Conservation (phyloP, 2,329 filamentous ascomycete species). For the Bipolaris oryzae region DNA sequence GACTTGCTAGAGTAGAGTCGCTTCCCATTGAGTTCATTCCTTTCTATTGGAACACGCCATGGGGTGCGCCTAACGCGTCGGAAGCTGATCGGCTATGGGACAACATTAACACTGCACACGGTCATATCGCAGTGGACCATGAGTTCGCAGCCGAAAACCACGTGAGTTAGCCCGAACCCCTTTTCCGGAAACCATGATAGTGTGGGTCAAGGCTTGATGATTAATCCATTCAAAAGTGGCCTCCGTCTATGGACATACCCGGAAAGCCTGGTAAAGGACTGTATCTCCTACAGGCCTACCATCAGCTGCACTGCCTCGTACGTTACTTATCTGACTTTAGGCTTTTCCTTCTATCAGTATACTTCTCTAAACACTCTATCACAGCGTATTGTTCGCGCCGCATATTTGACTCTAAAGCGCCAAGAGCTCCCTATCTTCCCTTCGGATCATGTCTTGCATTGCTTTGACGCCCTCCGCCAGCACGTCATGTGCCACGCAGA, state of each 20-base stretch:
- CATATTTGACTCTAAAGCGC: constrained; percentile 3
- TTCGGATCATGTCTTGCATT: constrained; percentile 17
- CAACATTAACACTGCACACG: constrained; percentile 32
- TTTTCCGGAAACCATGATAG: background rate
- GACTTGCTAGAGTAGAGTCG: constrained; percentile 5
- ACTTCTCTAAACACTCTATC: background rate
- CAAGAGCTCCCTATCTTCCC: constrained; percentile 10
- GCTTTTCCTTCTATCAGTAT: background rate
- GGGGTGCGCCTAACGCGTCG: constrained; percentile 14
- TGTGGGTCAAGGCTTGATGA: background rate
- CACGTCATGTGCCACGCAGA: constrained; percentile 29
- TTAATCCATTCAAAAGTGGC: constrained; percentile 5
- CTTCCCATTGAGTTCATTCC: constrained; percentile 5
- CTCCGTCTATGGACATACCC: constrained; percentile 7
- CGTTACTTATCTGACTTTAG: background rate
- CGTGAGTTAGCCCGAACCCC: constrained; percentile 10
- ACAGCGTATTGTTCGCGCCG: constrained; percentile 11
- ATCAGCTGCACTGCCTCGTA: constrained; percentile 27
- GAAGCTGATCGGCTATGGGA: constrained; percentile 32
- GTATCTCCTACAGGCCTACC: constrained; percentile 27
- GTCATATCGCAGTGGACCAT: constrained; percentile 35
- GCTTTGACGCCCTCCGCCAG: constrained; percentile 24
- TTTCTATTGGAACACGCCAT: constrained; percentile 12
- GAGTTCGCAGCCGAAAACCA: constrained; percentile 24
- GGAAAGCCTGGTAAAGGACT: constrained; percentile 12